These are phyloP conservation scores for Aspergillus nidulans DNA, from an alignment of 495 filamentous ascomycete species.

Conservation along the genomic window DNA sequence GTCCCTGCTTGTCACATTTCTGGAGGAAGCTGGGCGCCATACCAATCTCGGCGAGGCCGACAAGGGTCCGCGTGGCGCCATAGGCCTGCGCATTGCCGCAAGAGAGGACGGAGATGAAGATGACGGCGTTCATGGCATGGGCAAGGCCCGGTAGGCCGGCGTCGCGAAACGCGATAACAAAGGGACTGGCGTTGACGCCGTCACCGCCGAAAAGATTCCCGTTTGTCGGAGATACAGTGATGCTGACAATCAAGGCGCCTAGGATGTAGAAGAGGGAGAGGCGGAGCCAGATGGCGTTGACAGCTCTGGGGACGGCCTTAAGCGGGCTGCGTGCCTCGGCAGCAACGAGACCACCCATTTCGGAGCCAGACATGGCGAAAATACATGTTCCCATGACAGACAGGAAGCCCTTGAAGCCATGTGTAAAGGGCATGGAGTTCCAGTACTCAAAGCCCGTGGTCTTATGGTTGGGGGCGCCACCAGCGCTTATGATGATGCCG, in stretches of 20 bases:
- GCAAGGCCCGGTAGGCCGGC: constrained; percentile 30
- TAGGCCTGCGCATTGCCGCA: constrained; percentile 54
- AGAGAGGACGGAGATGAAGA: constrained; percentile 37
- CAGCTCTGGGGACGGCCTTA: constrained; percentile 56
- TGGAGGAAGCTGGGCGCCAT: constrained; percentile 28
- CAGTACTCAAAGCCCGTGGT: constrained; percentile 59
- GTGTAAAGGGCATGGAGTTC: constrained; percentile 59
- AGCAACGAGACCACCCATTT: constrained; percentile 53
- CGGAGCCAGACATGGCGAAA: constrained; percentile 63
- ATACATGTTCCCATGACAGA: constrained; percentile 62
- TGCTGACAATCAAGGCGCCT: constrained; percentile 55
- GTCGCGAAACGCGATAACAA: constrained; percentile 58
- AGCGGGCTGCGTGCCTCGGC: constrained; percentile 60
- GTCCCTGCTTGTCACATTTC: constrained; percentile 48
- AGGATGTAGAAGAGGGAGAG: constrained; percentile 59
- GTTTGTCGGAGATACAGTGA: constrained; percentile 42
- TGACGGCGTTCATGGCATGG: constrained; percentile 44
- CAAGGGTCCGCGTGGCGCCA: constrained; percentile 35
- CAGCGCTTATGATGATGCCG: constrained; percentile 42
- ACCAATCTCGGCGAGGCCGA: constrained; percentile 44
- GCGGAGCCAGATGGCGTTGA: constrained; percentile 62
- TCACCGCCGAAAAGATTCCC: constrained; percentile 34
- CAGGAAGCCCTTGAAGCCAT: constrained; percentile 67
- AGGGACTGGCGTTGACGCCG: constrained; percentile 47
- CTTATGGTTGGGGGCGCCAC: constrained; percentile 50